Conservation (phyloP, 768 basidiomycete species). For the Boletus speciosus region DNA sequence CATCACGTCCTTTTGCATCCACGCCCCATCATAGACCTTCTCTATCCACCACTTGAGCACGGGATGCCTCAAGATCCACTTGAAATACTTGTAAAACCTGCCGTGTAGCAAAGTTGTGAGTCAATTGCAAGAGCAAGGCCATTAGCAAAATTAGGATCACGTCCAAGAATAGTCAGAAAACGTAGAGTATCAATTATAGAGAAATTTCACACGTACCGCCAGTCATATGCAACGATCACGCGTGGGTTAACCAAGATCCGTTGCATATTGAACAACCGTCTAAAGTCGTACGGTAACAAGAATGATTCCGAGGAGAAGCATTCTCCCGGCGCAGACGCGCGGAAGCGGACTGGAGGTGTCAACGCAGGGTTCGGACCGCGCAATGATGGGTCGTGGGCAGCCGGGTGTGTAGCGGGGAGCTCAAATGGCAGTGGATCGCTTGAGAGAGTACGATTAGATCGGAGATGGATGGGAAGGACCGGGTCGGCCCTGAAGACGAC, state of each 20-base stretch:
- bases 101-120: not conserved
- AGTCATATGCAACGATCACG: slow-evolving; percentile 37
- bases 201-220: slow-evolving; percentile 23
- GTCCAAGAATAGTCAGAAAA: not conserved
- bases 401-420: slow-evolving; percentile 16
- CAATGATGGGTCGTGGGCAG: slow-evolving; percentile 4
- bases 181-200: not conserved
- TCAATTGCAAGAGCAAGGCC: not conserved
- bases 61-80: slow-evolving; percentile 37
- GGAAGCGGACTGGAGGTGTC: slow-evolving; percentile 17
- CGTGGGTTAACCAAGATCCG: slow-evolving; percentile 38
- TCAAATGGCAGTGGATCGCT: slow-evolving; percentile 22
- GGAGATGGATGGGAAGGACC: slow-evolving; percentile 37
- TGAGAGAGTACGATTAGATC: slow-evolving; percentile 37
- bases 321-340: slow-evolving; percentile 13
- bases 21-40: slow-evolving; percentile 34
- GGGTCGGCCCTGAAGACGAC: slow-evolving; percentile 40
- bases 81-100: slow-evolving; percentile 33
- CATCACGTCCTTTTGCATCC: slow-evolving; percentile 35
- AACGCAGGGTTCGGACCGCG: slow-evolving; percentile 18
- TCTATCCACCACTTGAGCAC: slow-evolving; percentile 42
- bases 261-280: slow-evolving; percentile 37
- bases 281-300: slow-evolving; percentile 41
- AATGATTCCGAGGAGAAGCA: slow-evolving; percentile 37
- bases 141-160: not conserved